A percentile compares a stretch with the other conserved stretches of the same genome.
phyloP scores from a whole-genome alignment of 129 eudicot species.

The Tagetes patula region DNA sequence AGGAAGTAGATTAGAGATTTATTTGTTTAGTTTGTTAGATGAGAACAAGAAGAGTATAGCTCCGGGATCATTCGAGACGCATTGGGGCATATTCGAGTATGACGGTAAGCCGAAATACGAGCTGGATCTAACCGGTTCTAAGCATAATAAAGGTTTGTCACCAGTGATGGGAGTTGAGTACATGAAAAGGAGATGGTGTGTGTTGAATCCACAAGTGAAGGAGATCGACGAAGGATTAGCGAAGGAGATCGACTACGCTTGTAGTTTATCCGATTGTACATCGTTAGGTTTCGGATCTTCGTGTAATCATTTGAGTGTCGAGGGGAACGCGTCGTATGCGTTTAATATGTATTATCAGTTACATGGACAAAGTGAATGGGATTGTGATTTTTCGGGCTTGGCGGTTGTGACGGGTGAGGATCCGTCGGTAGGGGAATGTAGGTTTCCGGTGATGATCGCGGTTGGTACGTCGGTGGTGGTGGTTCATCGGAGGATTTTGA shows the following conservation, averaged over 20 bases:
- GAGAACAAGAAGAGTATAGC: slow-evolving; percentile 74
- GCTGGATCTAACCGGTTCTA: slow-evolving; percentile 50
- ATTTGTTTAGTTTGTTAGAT: slow-evolving; percentile 76
- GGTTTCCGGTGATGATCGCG: slow-evolving; percentile 81
- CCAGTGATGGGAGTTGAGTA: slow-evolving; percentile 65
- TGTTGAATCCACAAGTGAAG: slow-evolving; percentile 58
- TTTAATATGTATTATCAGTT: slow-evolving; percentile 94
- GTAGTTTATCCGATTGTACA: slow-evolving; percentile 84
- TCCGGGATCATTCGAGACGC: slow-evolving; percentile 88
- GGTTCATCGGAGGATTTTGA: slow-evolving; percentile 48
- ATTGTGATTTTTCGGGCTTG: slow-evolving; percentile 75
- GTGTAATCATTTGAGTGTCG: slow-evolving; percentile 50
- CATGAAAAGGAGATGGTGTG: slow-evolving; percentile 68
- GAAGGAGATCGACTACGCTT: slow-evolving; percentile 64
- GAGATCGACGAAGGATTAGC: slow-evolving; percentile 56
- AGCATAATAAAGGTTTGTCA: slow-evolving; percentile 39
- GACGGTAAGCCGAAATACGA: slow-evolving; percentile 89
- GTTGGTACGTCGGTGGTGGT: slow-evolving; percentile 44
- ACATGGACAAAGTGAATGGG: slow-evolving; percentile 60
- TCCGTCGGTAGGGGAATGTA: slow-evolving; percentile 66
- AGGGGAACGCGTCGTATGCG: slow-evolving; percentile 76
- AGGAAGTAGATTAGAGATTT: slow-evolving; percentile 63
- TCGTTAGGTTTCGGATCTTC: slow-evolving; percentile 83
- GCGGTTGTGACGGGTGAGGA: slow-evolving; percentile 59
- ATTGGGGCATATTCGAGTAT: slow-evolving; percentile 91